Evolutionary conservation across 1,139 yeast species (phyloP), one percentile per base, ranked within the genome.

Genomic region (Sugiyamaella neomexicana): DNA sequence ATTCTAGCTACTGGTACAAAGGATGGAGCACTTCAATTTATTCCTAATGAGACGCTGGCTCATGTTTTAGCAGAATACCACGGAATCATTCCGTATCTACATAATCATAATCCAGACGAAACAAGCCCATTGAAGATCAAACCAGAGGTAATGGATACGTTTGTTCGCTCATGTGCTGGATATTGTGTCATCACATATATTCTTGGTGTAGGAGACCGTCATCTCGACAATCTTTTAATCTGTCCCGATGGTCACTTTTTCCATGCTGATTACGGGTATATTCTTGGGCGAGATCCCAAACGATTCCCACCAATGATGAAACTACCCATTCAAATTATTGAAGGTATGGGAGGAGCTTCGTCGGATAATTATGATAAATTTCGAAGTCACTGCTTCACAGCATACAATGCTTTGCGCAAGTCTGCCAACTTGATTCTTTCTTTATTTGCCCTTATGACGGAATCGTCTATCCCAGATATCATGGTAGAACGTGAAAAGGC

Each of bases 251-350:
- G 77, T 13, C 89, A 85, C 66, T 90, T 90, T 67, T 89, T 95
- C 82, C 97, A 90, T 71, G 98, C 97, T 1, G 99, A 95, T 72
- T 95, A 89, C 71, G 99, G 99, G 0, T 95, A 93, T 67, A 91
- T 95, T 50, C 74, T 95, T 52, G 99, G 99, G 0, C 84, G 93
- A 53, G 99, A 95, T 68, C 99, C 99, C 1, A 95, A 95, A 67
- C 98, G 98, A 8, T 95, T 95, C 72, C 98, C 99, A 7, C 99
- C 99, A 0, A 77, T 93, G 72, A 93, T 95, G 98, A 95, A 95
- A 67, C 75, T 95, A 38, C 99, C 99, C 0, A 93, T 95, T 48
- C 99, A 95, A 70, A 88, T 95, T 20, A 88, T 95, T 45, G 99
- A 93, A 61, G 99, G 97, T 0, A 93, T 95, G 93, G 99, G 99